Base-by-base conservation (phyloP, 768 basidiomycete species). In the Leccinum incarnatum region DNA sequence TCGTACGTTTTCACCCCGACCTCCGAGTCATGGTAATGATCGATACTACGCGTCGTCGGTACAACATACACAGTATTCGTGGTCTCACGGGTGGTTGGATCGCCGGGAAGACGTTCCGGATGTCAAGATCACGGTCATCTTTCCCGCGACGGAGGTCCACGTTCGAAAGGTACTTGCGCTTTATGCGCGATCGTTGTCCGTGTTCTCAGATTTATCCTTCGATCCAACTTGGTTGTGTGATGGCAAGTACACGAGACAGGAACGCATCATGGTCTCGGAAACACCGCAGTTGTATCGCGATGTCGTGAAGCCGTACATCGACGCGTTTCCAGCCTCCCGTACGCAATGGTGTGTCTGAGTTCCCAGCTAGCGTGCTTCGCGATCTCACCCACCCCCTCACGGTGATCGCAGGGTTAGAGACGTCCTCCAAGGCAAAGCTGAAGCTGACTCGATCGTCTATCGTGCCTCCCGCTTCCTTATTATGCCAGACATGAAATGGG, bases 401-500 rank as follows among this genome's bases (percentile, higher is more conserved):
- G 25, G 25, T 5, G 14, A 25, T 36, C 42, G 0, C 64, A 95
- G 95, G 95, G 89, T 98, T 3, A 81, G 86, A 61, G 88, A 94
- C 61, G 90, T 98, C 54, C 78, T 98, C 4, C 79, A 78, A 0
- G 92, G 94, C 8, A 73, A 76, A 32, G 87, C 91, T 5, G 94
- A 98, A 72, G 80, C 82, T 19, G 81, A 87, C 15, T 85, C 87
- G 47, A 72, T 98, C 23, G 74, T 97, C 19, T 87, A 80, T 67
- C 81, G 86, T 2, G 81, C 79, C 12, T 72, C 82, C 0, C 78
- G 81, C 5, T 97, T 90, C 67, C 63, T 96, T 40, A 86, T 99
- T 56, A 74, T 97, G 0, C 96, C 96, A 0, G 96, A 99, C 74
- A 89, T 97, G 85, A 98, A 98, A 76, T 98, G 96, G 96, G 94